Evolutionary conservation across 768 basidiomycete species (phyloP), one percentile per base, ranked within the genome.

Genomic region (Hemileccinum rubropunctum): DNA sequence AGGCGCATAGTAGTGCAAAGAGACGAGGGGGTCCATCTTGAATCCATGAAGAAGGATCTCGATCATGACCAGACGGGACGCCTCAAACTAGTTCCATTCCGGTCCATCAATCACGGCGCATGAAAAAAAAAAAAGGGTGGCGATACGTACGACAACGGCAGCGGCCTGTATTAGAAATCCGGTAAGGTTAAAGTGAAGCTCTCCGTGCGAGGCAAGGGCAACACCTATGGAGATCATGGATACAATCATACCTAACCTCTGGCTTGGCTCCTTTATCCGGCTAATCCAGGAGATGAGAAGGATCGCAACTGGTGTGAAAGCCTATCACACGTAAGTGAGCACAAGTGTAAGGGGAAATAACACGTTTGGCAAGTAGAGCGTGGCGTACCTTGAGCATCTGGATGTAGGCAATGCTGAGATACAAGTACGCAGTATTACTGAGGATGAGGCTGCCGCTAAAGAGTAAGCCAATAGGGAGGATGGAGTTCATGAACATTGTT

Each of bases 1-100:
- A 13, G 94, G 94, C 10, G 95, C 94, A 64, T 94, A 97, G 74
- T 95, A 98, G 74, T 98, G 91, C 45, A 98, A 71, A 6, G 94
- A 97, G 18, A 93, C 90, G 6, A 98, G 80, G 0, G 95, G 95
- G 63, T 97, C 93, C 95, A 98, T 98, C 73, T 97, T 97, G 62
- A 97, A 73, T 33, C 94, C 94, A 63, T 97, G 92, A 0, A 98
- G 76, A 35, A 98, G 82, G 45, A 95, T 82, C 67, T 98, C 90
- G 53, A 98, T 98, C 83, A 97, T 93, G 20, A 98, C 93, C 12
- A 98, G 80, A 35, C 95, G 88, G 17, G 89, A 88, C 1, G 92
- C 88, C 71, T 99, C 95, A 64, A 98, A 98, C 84, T 88, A 62
- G 40, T 45, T 40, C 4, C 23, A 21, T 50, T 34, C 26, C n/a